phyloP scores from a whole-genome alignment of 2,329 filamentous ascomycete species.

The Sporothrix pseudoabietina region DNA sequence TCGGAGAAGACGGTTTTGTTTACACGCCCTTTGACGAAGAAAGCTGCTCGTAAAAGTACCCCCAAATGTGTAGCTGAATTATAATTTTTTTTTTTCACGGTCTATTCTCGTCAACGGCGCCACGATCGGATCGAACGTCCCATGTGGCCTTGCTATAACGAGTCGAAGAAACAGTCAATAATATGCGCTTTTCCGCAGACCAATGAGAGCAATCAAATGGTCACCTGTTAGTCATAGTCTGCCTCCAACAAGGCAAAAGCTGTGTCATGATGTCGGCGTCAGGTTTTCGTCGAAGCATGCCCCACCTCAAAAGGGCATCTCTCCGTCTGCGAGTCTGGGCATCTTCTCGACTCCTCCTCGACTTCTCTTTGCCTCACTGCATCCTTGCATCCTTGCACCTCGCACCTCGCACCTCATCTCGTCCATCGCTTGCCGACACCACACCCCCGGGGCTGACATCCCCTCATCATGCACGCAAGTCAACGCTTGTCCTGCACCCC shows the following conservation, averaged over 20 bases:
- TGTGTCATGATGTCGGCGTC: constrained; percentile 3
- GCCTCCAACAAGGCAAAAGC: not conserved
- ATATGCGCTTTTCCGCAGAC: not conserved
- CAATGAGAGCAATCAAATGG: not conserved
- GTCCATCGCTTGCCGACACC: not conserved
- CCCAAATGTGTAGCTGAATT: not conserved
- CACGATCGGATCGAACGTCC: constrained; percentile 20
- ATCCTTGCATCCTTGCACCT: not conserved
- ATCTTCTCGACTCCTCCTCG: not conserved
- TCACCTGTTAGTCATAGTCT: constrained; percentile 18
- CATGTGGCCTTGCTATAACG: not conserved
- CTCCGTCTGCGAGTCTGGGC: not conserved
- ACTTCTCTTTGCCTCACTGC: not conserved
- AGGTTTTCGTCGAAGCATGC: not conserved
- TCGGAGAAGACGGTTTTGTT: not conserved
- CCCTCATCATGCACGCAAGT: constrained; percentile 21
- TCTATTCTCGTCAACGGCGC: not conserved
- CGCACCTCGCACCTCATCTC: not conserved
- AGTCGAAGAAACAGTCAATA: not conserved
- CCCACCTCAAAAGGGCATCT: not conserved
- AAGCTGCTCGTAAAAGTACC: too few relatives aligned
- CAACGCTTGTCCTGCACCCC: constrained; percentile 26
- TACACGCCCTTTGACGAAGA: not conserved
- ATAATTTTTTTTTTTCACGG: too few relatives aligned
- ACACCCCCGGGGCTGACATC: not conserved